Evolutionary conservation across 768 basidiomycete genomes (phyloP).

Genomic region (Amanita pseudoporphyria): DNA sequence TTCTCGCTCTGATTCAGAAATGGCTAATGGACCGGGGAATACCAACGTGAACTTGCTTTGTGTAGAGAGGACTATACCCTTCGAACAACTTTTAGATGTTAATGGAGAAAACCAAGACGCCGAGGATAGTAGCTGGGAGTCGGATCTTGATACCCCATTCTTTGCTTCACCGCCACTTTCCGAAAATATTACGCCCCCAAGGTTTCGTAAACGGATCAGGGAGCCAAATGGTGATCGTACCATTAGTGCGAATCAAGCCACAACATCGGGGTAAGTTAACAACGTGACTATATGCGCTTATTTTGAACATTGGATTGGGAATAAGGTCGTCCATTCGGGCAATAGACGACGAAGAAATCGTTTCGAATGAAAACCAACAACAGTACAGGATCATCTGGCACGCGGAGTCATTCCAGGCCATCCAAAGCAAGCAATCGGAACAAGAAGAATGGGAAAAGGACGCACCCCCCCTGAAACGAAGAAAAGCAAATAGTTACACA

Average conservation of each 20-base stretch:
- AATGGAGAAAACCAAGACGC: not conserved
- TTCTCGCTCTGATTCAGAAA: not conserved
- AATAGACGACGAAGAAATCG: not conserved
- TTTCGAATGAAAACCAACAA: not conserved
- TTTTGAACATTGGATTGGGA: not conserved
- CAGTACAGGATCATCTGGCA: constrained; percentile 1
- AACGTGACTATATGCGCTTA: not conserved
- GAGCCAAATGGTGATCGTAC: not conserved
- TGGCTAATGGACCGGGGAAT: not conserved
- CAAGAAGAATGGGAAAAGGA: constrained; percentile 5
- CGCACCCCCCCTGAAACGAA: constrained; percentile 2
- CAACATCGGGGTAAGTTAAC: not conserved
- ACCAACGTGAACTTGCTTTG: not conserved
- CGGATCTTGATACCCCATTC: constrained; percentile 2
- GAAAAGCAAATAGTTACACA: not conserved
- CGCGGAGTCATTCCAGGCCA: not conserved
- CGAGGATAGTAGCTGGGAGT: not conserved
- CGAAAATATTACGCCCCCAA: constrained; percentile 3
- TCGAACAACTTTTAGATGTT: not conserved
- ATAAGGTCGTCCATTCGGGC: not conserved
- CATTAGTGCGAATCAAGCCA: not conserved
- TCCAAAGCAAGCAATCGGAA: not conserved
- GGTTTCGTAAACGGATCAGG: not conserved
- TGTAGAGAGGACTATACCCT: not conserved
- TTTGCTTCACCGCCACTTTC: constrained; percentile 4